A percentile compares a stretch with the other conserved stretches of the same genome.
Conservation (phyloP, 208 protist species). For the Leishmania lainsoni region DNA sequence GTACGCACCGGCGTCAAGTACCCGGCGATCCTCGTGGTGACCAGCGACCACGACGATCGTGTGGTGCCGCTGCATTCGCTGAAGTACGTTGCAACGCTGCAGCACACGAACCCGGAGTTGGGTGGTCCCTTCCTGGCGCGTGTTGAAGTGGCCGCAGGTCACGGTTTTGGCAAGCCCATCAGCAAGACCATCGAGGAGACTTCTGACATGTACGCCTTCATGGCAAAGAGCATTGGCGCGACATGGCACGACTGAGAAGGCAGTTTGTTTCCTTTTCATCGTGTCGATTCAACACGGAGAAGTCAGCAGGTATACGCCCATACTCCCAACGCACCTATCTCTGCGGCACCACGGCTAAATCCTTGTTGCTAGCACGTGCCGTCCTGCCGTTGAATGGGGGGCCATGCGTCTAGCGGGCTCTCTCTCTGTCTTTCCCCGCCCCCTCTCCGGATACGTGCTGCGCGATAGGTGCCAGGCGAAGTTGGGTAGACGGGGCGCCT, state of each 20-base stretch:
- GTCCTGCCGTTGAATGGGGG: background rate
- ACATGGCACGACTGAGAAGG: constrained; percentile 48
- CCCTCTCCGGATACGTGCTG: background rate
- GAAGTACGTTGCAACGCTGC: constrained; percentile 94
- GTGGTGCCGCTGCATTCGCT: constrained; percentile 96
- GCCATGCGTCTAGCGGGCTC: background rate
- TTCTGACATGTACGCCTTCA: constrained; percentile 93
- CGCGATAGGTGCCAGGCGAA: background rate
- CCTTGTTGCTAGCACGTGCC: background rate
- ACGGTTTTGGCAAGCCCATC: constrained; percentile 93
- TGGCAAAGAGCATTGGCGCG: constrained; percentile 82
- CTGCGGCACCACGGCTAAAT: background rate
- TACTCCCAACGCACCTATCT: background rate
- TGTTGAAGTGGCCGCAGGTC: constrained; percentile 85
- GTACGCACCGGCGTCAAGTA: constrained; percentile 77
- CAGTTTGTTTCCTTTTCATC: too few relatives aligned
- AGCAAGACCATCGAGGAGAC: constrained; percentile 89
- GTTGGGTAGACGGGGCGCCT: background rate
- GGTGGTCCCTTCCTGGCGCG: constrained; percentile 84
- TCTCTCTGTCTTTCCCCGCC: background rate
- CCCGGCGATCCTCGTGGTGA: constrained; percentile 91
- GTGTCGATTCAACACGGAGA: background rate
- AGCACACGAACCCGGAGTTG: constrained; percentile 82
- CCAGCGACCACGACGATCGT: constrained; percentile 96
- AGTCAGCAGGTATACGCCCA: background rate